Base-by-base conservation (phyloP, 2,329 filamentous ascomycete genomes). In the Fusarium foetens region DNA sequence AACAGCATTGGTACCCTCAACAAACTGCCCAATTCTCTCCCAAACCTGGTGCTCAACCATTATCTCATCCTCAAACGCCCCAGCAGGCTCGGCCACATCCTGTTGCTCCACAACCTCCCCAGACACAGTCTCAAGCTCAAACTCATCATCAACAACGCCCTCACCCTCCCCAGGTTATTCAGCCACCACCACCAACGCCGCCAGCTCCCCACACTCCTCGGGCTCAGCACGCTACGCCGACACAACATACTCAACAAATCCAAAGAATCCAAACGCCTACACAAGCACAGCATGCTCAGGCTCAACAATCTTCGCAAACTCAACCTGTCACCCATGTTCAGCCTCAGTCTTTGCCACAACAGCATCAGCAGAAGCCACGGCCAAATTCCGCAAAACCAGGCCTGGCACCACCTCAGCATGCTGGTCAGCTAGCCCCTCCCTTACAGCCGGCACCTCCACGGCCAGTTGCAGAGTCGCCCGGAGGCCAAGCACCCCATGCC, bases 391-490 rank as follows among this genome's bases (percentile, higher is more conserved):
- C 70, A 41, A 81, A 81, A 25, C 77, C 78, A 38, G 77, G 79
- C 8, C 74, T 81, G 45, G 78, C 78, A 25, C 79, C 79, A 25
- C 80, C 82, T 48, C 83, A 84, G 58, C 70, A 76, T 54, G 68
- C 79, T 35, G 79, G 79, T 5, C 82, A 84, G 38, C 69, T 80
- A 55, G 78, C 79, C 17, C 76, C 82, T 9, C 79, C 81, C 8
- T 36, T 81, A 17, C 83, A 83, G 41, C 79, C 81, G 21, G 80
- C 78, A 7, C 78, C 79, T 23, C 76, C 77, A 41, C 76, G 77
- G 25, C 68, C 71, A 46, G 52, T 63, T n/a, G 70, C 68, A 19
- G 75, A 76, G 36, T 68, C 69, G 13, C 61, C 68, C 23, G 66
- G 72, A 46, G 49, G 55, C 16, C 76, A 74, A 39, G 60, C 73